Percentiles rank a stretch among this genome's conserved stretches.
Evolutionary conservation across 805 yeast species (phyloP).

Genomic region (Kodamaea kaohsiungensis): DNA sequence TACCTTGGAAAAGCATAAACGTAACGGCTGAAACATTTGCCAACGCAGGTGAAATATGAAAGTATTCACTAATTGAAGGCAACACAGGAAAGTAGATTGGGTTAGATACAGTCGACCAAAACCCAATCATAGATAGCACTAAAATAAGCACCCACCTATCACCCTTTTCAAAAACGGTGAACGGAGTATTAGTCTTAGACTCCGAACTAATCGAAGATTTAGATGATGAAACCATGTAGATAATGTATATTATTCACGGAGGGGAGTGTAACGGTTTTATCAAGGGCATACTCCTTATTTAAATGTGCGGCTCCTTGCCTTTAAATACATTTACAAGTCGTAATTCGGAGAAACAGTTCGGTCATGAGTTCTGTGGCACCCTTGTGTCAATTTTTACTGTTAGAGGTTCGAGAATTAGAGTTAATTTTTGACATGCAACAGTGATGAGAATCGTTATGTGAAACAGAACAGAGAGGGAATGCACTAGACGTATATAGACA

Average conservation of each 20-base stretch:
- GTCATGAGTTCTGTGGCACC: background rate
- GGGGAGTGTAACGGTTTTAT: background rate
- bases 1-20: slow-evolving; percentile 73
- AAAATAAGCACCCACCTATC: slow-evolving; percentile 44
- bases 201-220: background rate
- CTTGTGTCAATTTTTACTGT: background rate
- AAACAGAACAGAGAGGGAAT: background rate
- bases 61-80: slow-evolving; percentile 54
- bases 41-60: slow-evolving; percentile 54
- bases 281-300: background rate
- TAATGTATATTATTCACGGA: background rate
- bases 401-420: background rate
- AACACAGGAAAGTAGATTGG: slow-evolving; percentile 84
- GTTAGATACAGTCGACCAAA: slow-evolving; percentile 70
- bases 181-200: slow-evolving; percentile 13
- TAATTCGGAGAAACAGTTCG: background rate
- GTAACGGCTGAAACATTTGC: slow-evolving; percentile 78
- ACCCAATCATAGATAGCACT: slow-evolving; percentile 49
- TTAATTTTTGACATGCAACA: background rate
- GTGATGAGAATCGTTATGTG: background rate
- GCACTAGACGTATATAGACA: too few relatives aligned
- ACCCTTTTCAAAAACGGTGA: slow-evolving; percentile 43
- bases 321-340: background rate
- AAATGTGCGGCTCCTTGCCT: background rate
- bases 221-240: background rate